Evolutionary conservation across 2,329 filamentous ascomycete genomes (phyloP), one percentile per base, ranked within the genome.

Genomic region (Didymella lethalis): DNA sequence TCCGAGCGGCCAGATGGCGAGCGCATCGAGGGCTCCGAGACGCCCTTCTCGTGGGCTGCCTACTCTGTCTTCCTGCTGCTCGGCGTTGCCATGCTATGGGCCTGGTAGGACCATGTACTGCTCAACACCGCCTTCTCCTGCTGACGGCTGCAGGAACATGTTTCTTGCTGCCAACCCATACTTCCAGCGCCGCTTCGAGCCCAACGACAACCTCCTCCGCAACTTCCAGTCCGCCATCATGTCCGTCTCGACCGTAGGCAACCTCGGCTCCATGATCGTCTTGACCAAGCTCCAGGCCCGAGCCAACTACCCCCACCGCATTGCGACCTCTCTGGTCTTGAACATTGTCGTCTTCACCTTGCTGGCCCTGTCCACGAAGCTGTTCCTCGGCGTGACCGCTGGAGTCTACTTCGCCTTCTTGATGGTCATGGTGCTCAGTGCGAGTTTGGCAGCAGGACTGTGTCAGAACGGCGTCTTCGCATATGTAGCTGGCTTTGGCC

Each of bases 391-490:
- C 61, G 82, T 86, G 10, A 84, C 88, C 0, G 82, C 91, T 0
- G 78, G 78, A 0, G 78, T 80, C 4, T 98, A 98, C 78, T 90
- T 98, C 58, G 84, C 78, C 25, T 97, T 98, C 75, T 78, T 96
- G 52, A 88, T 99, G 75, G 56, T 87, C 61, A 93, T 93, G 84
- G 93, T 97, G 4, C 88, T 90, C 61, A 80, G 82, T n/a, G 87
- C 93, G 0, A 91, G 92, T 64, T 83, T 90, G 72, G 93, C 92
- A 0, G 90, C 93, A 0, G 93, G 91, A 0, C 82, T 97, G 49
- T 90, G 93, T 66, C 95, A 98, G 78, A 98, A 98, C 76, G 95
- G 95, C 18, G 87, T 95, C 11, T 97, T 97, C 75, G 92, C 95
- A 2, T 98, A 93, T 74, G 93, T 92, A 3, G 87, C 91, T 3